phyloP scores from a whole-genome alignment of 768 basidiomycete species.

The Pulveroboletus sp. region DNA sequence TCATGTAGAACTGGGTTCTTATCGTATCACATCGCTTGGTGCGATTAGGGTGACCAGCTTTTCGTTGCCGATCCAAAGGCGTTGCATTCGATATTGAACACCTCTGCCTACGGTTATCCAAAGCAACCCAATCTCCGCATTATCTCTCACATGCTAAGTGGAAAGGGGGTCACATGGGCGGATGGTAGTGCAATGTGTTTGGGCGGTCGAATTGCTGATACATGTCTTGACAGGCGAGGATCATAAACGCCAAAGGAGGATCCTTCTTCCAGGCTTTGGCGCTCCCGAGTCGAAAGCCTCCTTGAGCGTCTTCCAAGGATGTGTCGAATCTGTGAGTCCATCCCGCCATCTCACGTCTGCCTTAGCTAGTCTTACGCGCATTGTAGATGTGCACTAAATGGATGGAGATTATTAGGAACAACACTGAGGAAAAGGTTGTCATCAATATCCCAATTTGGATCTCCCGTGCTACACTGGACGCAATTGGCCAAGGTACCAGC shows the following conservation, averaged over 20 bases:
- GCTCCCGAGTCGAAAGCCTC: constrained; percentile 48
- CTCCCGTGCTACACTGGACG: too few relatives aligned
- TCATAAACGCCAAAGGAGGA: constrained; percentile 51
- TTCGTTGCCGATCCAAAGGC: constrained; percentile 48
- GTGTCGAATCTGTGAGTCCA: constrained; percentile 21
- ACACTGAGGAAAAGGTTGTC: too few relatives aligned
- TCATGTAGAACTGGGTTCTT: background rate
- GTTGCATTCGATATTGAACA: constrained; percentile 36
- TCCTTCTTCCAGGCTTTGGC: constrained; percentile 56
- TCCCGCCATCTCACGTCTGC: background rate
- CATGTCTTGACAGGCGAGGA: constrained; percentile 30
- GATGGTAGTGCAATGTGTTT: constrained; percentile 29
- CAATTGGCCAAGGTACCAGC: background rate
- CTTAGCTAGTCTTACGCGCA: background rate
- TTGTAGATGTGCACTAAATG: background rate
- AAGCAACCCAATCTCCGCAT: constrained; percentile 32
- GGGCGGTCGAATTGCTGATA: constrained; percentile 9
- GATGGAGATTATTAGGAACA: too few relatives aligned
- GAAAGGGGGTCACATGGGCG: constrained; percentile 38
- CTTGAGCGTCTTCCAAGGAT: constrained; percentile 45
- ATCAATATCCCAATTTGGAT: too few relatives aligned
- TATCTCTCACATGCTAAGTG: constrained; percentile 18
- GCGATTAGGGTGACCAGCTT: constrained; percentile 40
- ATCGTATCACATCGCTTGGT: constrained; percentile 6
- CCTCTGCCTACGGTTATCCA: constrained; percentile 40